phyloP scores from a whole-genome alignment of 208 protist species.

The Leishmania turanica region DNA sequence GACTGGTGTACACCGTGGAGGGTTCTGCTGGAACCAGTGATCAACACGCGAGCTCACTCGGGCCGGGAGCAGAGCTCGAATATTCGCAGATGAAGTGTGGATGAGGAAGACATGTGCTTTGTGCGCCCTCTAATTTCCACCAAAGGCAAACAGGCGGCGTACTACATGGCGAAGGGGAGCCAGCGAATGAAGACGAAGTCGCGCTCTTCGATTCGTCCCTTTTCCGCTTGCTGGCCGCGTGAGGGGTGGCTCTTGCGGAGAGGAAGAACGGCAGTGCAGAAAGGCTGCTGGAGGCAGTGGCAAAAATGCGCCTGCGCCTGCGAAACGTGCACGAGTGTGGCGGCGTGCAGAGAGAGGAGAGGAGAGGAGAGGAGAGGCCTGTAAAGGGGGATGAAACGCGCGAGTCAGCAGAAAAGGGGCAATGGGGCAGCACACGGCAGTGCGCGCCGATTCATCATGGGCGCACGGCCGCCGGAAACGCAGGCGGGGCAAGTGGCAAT shows the following conservation, averaged over 20 bases:
- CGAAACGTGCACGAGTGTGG: not conserved
- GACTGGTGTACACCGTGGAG: slow-evolving; percentile 8
- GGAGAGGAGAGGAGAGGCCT: not conserved
- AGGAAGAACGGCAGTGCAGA: not conserved
- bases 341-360: not conserved
- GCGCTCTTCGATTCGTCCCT: not conserved
- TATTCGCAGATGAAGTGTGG: not conserved
- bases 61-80: not conserved
- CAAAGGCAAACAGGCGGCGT: not conserved
- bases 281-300: not conserved
- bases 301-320: not conserved
- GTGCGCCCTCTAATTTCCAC: not conserved
- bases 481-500: not conserved
- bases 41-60: not conserved
- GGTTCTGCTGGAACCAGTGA: not conserved
- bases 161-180: not conserved
- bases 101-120: not conserved
- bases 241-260: not conserved
- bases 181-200: not conserved
- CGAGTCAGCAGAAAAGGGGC: not conserved
- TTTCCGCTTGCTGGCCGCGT: not conserved
- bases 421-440: not conserved
- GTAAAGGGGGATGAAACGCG: not conserved
- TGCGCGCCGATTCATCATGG: not conserved
- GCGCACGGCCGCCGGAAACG: not conserved